phyloP scores from a whole-genome alignment of 768 basidiomycete genomes.

The Cytidiella melzeri region DNA sequence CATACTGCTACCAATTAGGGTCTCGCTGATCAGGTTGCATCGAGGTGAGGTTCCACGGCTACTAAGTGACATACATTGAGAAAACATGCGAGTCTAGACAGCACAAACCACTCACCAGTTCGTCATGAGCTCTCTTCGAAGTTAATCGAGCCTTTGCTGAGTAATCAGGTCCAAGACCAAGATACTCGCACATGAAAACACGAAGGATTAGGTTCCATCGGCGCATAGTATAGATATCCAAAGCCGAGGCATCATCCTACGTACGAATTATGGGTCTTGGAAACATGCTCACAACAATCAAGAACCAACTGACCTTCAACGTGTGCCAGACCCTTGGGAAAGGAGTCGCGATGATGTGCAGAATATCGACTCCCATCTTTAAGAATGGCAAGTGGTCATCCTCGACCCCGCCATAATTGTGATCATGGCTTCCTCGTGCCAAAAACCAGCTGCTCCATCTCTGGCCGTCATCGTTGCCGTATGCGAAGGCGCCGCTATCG shows the following conservation, averaged over 20 bases:
- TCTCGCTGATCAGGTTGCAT: no score
- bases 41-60: slow-evolving; percentile 4
- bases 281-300: no score
- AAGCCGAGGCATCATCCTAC: slow-evolving; percentile 84
- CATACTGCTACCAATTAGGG: neutral
- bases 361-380: slow-evolving; percentile 69
- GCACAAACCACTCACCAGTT: slow-evolving; percentile 19
- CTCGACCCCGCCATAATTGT: slow-evolving; percentile 57
- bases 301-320: slow-evolving; percentile 57
- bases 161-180: slow-evolving; percentile 52
- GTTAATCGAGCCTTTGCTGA: neutral
- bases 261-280: no score
- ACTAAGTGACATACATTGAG: slow-evolving; percentile 1
- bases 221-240: slow-evolving; percentile 80
- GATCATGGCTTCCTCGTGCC: slow-evolving; percentile 34
- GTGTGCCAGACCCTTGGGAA: slow-evolving; percentile 93
- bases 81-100: neutral
- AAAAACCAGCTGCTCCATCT: slow-evolving; percentile 65
- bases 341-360: slow-evolving; percentile 86
- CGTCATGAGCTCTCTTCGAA: slow-evolving; percentile 7
- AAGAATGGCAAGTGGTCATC: slow-evolving; percentile 96
- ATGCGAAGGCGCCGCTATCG: slow-evolving; percentile 53
- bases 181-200: slow-evolving; percentile 87
- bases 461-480: slow-evolving; percentile 37
- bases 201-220: slow-evolving; percentile 87